Conservation (phyloP, 2,329 filamentous ascomycete genomes). For the Myriosclerotinia scirpicola region DNA sequence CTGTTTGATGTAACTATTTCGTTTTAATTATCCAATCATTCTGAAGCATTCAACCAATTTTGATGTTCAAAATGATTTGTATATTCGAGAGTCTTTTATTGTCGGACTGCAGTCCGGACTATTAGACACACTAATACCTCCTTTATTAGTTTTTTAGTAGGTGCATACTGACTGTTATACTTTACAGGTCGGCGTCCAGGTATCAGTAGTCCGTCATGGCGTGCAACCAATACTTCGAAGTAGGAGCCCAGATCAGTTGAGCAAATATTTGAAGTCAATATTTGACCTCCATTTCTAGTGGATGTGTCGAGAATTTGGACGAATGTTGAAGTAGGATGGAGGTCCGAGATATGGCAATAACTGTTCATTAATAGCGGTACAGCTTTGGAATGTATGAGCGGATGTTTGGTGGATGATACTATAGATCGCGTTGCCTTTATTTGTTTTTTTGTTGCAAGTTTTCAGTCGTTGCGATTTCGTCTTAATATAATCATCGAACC, state of each 20-base stretch:
- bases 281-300: neutral
- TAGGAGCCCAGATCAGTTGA: too few relatives aligned
- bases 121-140: neutral
- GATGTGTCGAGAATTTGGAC: neutral
- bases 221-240: neutral
- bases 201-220: neutral
- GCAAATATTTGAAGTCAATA: neutral
- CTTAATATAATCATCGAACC: neutral
- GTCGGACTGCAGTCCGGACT: too few relatives aligned
- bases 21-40: too few relatives aligned
- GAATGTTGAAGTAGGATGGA: neutral
- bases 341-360: neutral
- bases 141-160: neutral
- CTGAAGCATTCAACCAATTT: too few relatives aligned
- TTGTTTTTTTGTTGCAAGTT: neutral
- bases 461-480: neutral
- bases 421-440: slow-evolving; percentile 4
- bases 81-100: too few relatives aligned
- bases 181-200: neutral
- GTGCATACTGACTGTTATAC: too few relatives aligned
- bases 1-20: too few relatives aligned
- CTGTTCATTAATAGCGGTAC: too few relatives aligned
- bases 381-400: neutral
- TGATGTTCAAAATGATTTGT: too few relatives aligned
- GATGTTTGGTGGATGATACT: neutral